Conservation (phyloP, 2,329 filamentous ascomycete genomes). For the Alternaria solani region DNA sequence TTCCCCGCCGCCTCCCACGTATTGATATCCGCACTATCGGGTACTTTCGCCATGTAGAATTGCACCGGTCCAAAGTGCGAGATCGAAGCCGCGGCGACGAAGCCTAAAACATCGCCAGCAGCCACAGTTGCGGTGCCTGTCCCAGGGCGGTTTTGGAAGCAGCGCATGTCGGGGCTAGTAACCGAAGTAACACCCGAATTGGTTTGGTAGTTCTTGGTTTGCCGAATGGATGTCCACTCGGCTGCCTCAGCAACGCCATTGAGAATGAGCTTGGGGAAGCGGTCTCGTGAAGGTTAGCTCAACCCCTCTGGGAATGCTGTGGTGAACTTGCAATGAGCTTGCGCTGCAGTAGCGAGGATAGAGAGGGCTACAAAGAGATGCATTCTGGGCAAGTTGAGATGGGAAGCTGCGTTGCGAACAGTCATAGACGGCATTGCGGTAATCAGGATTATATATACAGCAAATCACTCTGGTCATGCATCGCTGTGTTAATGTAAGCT, state of each 20-base stretch:
- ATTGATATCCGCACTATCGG: constrained; percentile 33
- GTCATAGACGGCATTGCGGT: neutral
- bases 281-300: constrained; percentile 21
- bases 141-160: constrained; percentile 57
- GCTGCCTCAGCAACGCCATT: constrained; percentile 40
- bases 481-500: neutral
- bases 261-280: constrained; percentile 39
- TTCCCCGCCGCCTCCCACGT: constrained; percentile 40
- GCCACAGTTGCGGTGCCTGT: constrained; percentile 54
- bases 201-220: constrained; percentile 60
- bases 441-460: neutral
- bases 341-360: neutral
- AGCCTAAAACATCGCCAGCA: constrained; percentile 57
- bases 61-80: constrained; percentile 64
- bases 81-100: constrained; percentile 55
- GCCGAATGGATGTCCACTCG: constrained; percentile 58
- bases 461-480: constrained; percentile 1
- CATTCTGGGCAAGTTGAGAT: neutral
- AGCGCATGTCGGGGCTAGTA: constrained; percentile 59
- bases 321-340: constrained; percentile 1
- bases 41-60: constrained; percentile 64
- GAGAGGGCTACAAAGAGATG: neutral
- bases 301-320: neutral
- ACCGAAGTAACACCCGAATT: constrained; percentile 61
- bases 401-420: neutral